These are phyloP conservation scores for Wickerhamomyces sp. DNA, from an alignment of 1,139 yeast species.

Conservation along the genomic window DNA sequence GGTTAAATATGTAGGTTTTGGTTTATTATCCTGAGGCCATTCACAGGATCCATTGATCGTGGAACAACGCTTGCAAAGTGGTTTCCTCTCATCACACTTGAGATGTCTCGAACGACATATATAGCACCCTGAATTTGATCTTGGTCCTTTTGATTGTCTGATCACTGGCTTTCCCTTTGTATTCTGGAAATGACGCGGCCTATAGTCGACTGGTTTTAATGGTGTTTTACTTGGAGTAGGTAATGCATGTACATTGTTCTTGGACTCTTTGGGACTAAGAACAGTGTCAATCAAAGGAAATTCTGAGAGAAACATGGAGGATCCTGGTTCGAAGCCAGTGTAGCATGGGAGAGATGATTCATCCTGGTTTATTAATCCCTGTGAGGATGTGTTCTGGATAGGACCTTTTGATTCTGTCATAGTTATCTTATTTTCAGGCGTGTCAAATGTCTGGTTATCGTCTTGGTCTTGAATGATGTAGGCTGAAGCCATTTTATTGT, in stretches of 20 bases:
- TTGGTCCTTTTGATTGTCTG: conserved; percentile 1
- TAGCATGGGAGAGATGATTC: not conserved
- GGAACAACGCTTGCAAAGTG: conserved; percentile 29
- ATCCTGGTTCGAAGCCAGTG: not conserved
- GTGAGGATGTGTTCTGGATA: no score
- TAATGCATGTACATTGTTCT: not conserved
- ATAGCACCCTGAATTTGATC: conserved; percentile 46
- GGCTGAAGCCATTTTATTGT: not conserved
- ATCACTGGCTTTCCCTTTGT: not conserved
- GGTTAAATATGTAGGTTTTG: conserved; percentile 8
- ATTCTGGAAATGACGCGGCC: not conserved
- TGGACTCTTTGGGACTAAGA: not conserved
- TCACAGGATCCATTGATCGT: conserved; percentile 8
- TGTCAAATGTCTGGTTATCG: no score
- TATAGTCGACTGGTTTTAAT: not conserved
- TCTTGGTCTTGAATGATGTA: no score
- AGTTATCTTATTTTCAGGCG: no score
- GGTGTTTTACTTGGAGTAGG: no score
- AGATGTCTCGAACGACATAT: conserved; percentile 46
- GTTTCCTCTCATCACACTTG: conserved; percentile 34
- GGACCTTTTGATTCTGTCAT: no score
- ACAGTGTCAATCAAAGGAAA: not conserved
- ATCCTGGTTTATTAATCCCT: no score
- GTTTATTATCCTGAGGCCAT: conserved; percentile 3
- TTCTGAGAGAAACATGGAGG: not conserved